Percentiles rank a stretch among this genome's conserved stretches.
Evolutionary conservation across 768 basidiomycete species (phyloP).

Genomic region (Pulveroboletus ravenelii): DNA sequence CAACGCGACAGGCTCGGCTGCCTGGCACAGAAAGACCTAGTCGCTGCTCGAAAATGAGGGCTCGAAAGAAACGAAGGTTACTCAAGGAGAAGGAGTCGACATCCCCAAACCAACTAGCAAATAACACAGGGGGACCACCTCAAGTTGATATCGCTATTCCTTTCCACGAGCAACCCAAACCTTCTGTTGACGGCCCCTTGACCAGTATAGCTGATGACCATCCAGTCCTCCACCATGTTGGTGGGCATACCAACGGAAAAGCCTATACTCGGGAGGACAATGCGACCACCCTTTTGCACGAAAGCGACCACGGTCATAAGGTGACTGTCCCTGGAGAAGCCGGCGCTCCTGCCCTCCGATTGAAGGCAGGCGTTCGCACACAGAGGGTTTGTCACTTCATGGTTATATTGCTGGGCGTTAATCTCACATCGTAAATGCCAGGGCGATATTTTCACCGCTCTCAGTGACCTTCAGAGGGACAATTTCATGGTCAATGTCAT

Average conservation of each 20-base stretch:
- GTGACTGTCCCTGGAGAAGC: background rate
- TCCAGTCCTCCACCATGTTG: background rate
- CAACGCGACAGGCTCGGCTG: background rate
- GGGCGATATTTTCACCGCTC: constrained; percentile 26
- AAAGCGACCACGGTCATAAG: background rate
- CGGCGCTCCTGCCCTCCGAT: background rate
- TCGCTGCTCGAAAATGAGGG: background rate
- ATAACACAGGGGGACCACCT: background rate
- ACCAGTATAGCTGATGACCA: background rate
- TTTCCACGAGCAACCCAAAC: constrained; percentile 3
- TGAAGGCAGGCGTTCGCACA: constrained; percentile 24
- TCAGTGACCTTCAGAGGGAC: constrained; percentile 9
- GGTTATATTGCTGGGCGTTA: background rate
- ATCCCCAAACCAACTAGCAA: background rate
- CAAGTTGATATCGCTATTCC: background rate
- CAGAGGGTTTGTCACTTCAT: constrained; percentile 22
- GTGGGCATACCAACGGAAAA: background rate
- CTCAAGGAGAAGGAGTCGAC: constrained; percentile 4
- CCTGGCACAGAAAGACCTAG: background rate
- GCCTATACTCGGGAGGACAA: background rate
- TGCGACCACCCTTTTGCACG: background rate
- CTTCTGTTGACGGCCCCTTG: background rate
- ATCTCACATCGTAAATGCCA: constrained; percentile 5
- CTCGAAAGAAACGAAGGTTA: constrained; percentile 16
- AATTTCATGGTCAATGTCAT: constrained; percentile 27